These are phyloP conservation scores for Panellus pusillus DNA, from an alignment of 768 basidiomycete genomes.

Conservation along the genomic window DNA sequence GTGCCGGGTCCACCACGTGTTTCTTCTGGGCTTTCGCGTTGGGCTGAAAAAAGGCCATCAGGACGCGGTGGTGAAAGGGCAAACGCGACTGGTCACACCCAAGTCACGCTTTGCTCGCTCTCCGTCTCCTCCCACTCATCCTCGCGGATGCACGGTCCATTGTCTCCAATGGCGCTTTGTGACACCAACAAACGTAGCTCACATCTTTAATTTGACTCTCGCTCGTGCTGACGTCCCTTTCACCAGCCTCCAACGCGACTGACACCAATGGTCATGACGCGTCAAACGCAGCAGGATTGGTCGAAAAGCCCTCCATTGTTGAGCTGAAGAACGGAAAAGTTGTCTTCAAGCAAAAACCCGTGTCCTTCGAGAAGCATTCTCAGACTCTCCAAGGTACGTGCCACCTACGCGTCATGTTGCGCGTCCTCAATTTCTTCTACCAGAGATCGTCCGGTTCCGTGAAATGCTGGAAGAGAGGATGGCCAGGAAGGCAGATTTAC, in stretches of 20 bases:
- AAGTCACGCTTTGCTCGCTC: not conserved
- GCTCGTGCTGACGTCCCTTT: slow-evolving; percentile 2
- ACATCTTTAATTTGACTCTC: not conserved
- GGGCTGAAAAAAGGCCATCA: slow-evolving; percentile 68
- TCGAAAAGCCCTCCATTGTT: slow-evolving; percentile 43
- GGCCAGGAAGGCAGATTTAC: slow-evolving; percentile 45
- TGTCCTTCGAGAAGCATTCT: slow-evolving; percentile 75
- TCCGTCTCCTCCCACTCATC: not conserved
- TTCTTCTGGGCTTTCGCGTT: slow-evolving; percentile 43
- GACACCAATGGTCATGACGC: slow-evolving; percentile 33
- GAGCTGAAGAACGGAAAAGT: slow-evolving; percentile 80
- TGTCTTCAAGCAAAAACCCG: slow-evolving; percentile 70
- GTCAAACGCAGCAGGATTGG: slow-evolving; percentile 34
- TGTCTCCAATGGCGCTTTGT: slow-evolving; percentile 1
- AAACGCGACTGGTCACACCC: slow-evolving; percentile 6
- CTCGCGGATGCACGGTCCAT: not conserved
- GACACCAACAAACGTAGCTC: slow-evolving; percentile 7
- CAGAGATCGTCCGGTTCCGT: slow-evolving; percentile 79
- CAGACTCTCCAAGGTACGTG: slow-evolving; percentile 77
- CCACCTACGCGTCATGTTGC: not conserved
- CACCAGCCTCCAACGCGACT: slow-evolving; percentile 8
- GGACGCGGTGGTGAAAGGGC: not conserved
- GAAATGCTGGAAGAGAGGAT: slow-evolving; percentile 64
- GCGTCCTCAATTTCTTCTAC: not conserved
- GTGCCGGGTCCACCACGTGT: slow-evolving; percentile 51